Conservation (phyloP, 768 basidiomycete genomes). For the Hypsizygus marmoreus region DNA sequence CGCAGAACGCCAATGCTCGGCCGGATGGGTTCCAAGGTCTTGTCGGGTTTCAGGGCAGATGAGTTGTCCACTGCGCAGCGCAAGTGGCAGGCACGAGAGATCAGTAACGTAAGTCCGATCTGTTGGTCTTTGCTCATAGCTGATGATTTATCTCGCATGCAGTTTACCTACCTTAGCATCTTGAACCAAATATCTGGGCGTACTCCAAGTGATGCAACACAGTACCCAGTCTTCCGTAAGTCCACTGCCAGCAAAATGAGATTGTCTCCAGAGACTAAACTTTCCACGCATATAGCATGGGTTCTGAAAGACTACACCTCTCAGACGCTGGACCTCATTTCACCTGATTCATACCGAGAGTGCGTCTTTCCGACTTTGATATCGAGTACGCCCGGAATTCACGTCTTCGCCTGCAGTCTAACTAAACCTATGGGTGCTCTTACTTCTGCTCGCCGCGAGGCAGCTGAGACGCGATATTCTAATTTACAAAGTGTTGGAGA, state of each 20-base stretch:
- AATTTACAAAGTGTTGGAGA: slow-evolving; percentile 81
- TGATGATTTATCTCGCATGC: slow-evolving; percentile 4
- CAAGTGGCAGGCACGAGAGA: slow-evolving; percentile 87
- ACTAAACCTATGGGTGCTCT: slow-evolving; percentile 90
- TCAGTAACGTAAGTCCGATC: slow-evolving; percentile 91
- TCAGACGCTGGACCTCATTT: slow-evolving; percentile 60
- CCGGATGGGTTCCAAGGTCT: slow-evolving; percentile 49
- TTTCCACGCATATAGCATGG: slow-evolving; percentile 66
- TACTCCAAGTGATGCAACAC: slow-evolving; percentile 92
- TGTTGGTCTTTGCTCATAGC: slow-evolving; percentile 3
- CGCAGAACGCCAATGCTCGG: slow-evolving; percentile 59
- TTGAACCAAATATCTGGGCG: slow-evolving; percentile 91
- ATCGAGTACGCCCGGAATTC: not conserved
- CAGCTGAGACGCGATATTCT: slow-evolving; percentile 72
- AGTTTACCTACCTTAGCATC: slow-evolving; percentile 90
- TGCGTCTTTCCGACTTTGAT: slow-evolving; percentile 35
- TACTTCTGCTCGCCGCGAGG: slow-evolving; percentile 70
- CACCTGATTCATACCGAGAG: slow-evolving; percentile 72
- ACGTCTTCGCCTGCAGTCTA: slow-evolving; percentile 46
- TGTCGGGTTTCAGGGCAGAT: slow-evolving; percentile 54
- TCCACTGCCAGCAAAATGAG: no score
- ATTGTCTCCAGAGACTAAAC: not conserved
- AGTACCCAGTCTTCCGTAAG: slow-evolving; percentile 90
- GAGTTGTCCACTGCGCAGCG: slow-evolving; percentile 72
- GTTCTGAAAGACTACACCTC: slow-evolving; percentile 85